Percentiles rank a stretch among this genome's conserved stretches.
phyloP scores from a whole-genome alignment of 768 basidiomycete species.

The Flagelloscypha sp. region DNA sequence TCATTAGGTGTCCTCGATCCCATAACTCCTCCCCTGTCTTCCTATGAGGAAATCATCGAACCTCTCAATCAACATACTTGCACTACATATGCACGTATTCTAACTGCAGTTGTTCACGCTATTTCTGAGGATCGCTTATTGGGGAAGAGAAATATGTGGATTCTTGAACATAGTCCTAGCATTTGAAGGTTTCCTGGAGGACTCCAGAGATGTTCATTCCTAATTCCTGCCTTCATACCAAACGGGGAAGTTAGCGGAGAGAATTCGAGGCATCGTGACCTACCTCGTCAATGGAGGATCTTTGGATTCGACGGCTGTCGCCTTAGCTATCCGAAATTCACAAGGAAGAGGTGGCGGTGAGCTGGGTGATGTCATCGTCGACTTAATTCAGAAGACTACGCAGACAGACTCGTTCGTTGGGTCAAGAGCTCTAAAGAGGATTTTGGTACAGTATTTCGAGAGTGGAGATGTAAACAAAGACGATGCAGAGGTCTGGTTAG shows the following conservation, averaged over 20 bases:
- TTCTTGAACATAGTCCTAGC: slow-evolving; percentile 62
- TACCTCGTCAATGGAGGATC: too few species aligned
- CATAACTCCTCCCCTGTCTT: slow-evolving; percentile 40
- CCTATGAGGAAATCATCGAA: slow-evolving; percentile 10
- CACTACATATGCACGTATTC: slow-evolving; percentile 55
- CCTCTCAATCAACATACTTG: slow-evolving; percentile 38
- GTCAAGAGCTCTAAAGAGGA: slow-evolving; percentile 47
- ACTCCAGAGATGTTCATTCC: too few species aligned
- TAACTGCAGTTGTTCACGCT: slow-evolving; percentile 46
- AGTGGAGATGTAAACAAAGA: slow-evolving; percentile 46
- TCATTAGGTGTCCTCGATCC: slow-evolving; percentile 48
- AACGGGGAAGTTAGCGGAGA: too few species aligned
- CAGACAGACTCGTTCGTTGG: slow-evolving; percentile 43
- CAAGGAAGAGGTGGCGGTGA: slow-evolving; percentile 12
- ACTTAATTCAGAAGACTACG: slow-evolving; percentile 22
- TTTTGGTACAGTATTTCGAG: slow-evolving; percentile 55
- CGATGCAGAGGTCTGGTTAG: slow-evolving; percentile 76
- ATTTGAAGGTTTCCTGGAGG: too few species aligned
- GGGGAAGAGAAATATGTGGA: slow-evolving; percentile 54
- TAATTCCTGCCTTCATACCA: too few species aligned
- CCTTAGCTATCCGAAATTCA: too few species aligned
- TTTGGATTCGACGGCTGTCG: too few species aligned
- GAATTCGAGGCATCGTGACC: background rate
- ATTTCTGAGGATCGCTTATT: slow-evolving; percentile 52
- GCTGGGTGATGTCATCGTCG: slow-evolving; percentile 21